Conservation (phyloP, 164 flowering plant species). For the Tetracentron sinense region DNA sequence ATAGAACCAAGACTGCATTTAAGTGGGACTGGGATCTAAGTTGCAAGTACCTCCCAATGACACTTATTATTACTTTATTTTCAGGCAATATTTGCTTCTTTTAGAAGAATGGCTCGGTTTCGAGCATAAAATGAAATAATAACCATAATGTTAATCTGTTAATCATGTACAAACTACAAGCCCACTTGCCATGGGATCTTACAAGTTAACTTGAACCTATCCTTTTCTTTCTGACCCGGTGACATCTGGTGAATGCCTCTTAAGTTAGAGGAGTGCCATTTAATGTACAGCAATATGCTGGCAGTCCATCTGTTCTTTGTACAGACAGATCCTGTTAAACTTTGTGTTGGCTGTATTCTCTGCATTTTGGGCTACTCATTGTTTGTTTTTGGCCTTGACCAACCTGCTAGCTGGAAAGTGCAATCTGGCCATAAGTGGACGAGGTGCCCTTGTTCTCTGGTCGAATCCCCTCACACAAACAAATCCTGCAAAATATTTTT, state of each 20-base stretch:
- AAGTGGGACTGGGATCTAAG: too few species aligned
- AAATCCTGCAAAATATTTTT: slow-evolving; percentile 55
- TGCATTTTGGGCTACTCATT: slow-evolving; percentile 15
- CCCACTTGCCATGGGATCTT: slow-evolving; percentile 17
- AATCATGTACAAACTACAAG: slow-evolving; percentile 23
- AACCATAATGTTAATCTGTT: slow-evolving; percentile 12
- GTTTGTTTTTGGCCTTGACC: slow-evolving; percentile 20
- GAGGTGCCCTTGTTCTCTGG: slow-evolving; percentile 62
- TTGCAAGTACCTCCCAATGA: too few species aligned
- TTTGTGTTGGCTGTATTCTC: slow-evolving; percentile 1
- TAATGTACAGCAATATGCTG: neutral
- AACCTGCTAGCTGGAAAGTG: slow-evolving; percentile 70
- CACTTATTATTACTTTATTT: too few species aligned
- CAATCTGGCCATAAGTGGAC: slow-evolving; percentile 64
- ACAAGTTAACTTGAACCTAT: neutral
- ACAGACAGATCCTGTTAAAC: slow-evolving; percentile 14
- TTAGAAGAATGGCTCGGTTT: slow-evolving; percentile 30
- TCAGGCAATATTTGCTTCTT: slow-evolving; percentile 6
- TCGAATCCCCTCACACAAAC: slow-evolving; percentile 95
- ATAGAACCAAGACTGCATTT: too few species aligned
- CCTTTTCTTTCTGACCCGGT: neutral
- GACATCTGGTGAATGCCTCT: slow-evolving; percentile 13
- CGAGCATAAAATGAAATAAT: slow-evolving; percentile 25
- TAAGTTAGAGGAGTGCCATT: slow-evolving; percentile 4
- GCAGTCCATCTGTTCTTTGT: slow-evolving; percentile 8